Evolutionary conservation across 768 basidiomycete genomes (phyloP).

Genomic region (Trametes sanguinea): DNA sequence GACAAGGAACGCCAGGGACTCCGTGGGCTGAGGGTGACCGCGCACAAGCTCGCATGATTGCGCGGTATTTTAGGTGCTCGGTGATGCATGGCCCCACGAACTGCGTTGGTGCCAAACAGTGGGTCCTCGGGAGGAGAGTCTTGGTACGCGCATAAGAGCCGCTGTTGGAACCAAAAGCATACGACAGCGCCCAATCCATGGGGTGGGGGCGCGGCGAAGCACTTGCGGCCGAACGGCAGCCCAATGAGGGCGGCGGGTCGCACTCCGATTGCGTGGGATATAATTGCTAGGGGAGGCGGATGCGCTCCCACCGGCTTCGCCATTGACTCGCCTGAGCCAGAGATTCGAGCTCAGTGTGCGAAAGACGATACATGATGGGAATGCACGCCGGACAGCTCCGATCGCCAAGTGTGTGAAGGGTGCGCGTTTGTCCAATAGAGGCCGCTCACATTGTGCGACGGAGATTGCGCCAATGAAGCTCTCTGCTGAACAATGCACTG

Average conservation of each 20-base stretch:
- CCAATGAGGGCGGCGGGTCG: conserved; percentile 7
- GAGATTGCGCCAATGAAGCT: no score
- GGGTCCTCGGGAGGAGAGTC: not conserved
- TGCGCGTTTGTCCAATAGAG: not conserved
- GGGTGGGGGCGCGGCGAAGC: not conserved
- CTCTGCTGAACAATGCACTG: not conserved
- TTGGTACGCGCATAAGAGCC: conserved; percentile 3
- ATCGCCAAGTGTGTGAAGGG: not conserved
- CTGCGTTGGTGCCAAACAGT: not conserved
- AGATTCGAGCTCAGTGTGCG: conserved; percentile 8
- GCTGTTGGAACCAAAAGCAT: conserved; percentile 6
- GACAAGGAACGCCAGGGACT: not conserved
- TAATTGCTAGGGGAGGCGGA: not conserved
- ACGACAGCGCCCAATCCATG: conserved; percentile 4
- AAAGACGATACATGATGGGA: conserved; percentile 3
- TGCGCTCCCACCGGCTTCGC: not conserved
- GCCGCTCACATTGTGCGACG: not conserved
- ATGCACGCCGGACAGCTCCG: not conserved
- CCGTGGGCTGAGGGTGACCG: not conserved
- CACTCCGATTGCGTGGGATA: conserved; percentile 12
- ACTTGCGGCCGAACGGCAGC: conserved; percentile 8
- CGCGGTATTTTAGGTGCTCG: conserved; percentile 1
- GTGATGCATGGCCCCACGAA: not conserved
- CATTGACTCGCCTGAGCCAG: conserved; percentile 2
- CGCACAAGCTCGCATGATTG: conserved; percentile 2